A percentile compares a stretch with the other conserved stretches of the same genome.
These are phyloP conservation scores for Albatrellus ellisii DNA, from an alignment of 768 basidiomycete genomes.

Conservation along the genomic window DNA sequence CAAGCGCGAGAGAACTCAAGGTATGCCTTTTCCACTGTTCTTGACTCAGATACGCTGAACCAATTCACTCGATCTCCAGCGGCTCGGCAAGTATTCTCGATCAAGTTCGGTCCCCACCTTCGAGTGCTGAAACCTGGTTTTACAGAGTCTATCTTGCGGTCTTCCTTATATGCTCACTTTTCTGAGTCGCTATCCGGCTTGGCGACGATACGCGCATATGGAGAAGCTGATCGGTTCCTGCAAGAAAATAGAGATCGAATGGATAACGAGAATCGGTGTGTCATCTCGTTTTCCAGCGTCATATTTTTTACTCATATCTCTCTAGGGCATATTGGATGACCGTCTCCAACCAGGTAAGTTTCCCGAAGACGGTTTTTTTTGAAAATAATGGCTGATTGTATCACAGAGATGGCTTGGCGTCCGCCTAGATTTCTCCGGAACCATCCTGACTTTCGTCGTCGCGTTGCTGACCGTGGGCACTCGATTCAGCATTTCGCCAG, in stretches of 20 bases:
- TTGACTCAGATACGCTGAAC: not conserved
- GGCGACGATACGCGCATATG: constrained; percentile 81
- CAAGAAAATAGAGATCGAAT: constrained; percentile 62
- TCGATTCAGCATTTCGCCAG: constrained; percentile 62
- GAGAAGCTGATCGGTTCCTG: constrained; percentile 64
- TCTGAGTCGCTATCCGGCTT: constrained; percentile 83
- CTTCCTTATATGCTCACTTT: constrained; percentile 84
- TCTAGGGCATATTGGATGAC: constrained; percentile 76
- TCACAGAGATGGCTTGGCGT: constrained; percentile 77
- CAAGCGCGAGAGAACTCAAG: constrained; percentile 81
- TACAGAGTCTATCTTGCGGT: constrained; percentile 71
- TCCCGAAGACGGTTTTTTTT: constrained; percentile 14
- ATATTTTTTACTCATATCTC: constrained; percentile 3
- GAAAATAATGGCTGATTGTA: constrained; percentile 64
- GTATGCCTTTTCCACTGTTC: constrained; percentile 14
- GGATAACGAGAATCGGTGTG: constrained; percentile 71
- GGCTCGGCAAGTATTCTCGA: constrained; percentile 31
- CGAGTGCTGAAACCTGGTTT: not conserved
- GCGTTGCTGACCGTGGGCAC: constrained; percentile 67
- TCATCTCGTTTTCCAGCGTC: not conserved
- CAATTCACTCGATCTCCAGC: constrained; percentile 20
- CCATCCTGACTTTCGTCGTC: constrained; percentile 59
- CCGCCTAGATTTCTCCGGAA: constrained; percentile 79
- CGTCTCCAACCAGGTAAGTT: constrained; percentile 70
- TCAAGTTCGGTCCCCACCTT: too few species aligned